These are phyloP conservation scores for Sphaerulina populicola DNA, from an alignment of 2,329 filamentous ascomycete species.

Conservation along the genomic window DNA sequence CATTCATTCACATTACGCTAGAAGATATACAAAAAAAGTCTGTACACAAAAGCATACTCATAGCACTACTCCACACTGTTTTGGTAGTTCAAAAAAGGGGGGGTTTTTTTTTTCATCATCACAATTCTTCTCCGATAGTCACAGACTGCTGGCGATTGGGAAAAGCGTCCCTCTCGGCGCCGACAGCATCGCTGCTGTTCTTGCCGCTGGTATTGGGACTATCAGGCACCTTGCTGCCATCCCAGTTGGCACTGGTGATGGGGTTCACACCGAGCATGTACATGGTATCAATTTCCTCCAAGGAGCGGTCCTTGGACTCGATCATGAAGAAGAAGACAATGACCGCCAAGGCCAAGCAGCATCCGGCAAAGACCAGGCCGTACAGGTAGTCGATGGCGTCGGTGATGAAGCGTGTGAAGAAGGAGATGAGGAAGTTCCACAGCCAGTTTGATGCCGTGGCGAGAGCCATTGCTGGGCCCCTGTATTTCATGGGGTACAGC, in stretches of 20 bases:
- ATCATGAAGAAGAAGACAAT: constrained; percentile 37
- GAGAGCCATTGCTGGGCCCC: constrained; percentile 39
- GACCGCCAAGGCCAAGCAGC: constrained; percentile 29
- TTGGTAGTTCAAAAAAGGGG: no score
- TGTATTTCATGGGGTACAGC: constrained; percentile 33
- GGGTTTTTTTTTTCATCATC: no score
- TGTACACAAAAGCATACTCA: no score
- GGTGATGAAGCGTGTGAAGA: constrained; percentile 36
- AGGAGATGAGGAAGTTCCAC: constrained; percentile 30
- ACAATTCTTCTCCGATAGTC: constrained; percentile 18
- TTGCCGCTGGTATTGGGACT: constrained; percentile 21
- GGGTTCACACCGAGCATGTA: constrained; percentile 33
- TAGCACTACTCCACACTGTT: no score
- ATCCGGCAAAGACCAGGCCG: constrained; percentile 36
- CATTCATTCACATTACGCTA: neutral
- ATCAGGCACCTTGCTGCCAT: constrained; percentile 27
- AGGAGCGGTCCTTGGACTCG: constrained; percentile 32
- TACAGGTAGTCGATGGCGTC: constrained; percentile 35
- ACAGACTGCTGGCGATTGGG: constrained; percentile 15
- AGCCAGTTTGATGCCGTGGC: constrained; percentile 40
- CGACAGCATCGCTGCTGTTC: constrained; percentile 18
- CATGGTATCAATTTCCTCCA: constrained; percentile 38
- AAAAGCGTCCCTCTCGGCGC: constrained; percentile 9
- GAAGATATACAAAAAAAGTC: neutral
- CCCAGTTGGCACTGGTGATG: constrained; percentile 28